phyloP scores from a whole-genome alignment of 2,329 filamentous ascomycete species.

The Endoconidiophora polonica region DNA sequence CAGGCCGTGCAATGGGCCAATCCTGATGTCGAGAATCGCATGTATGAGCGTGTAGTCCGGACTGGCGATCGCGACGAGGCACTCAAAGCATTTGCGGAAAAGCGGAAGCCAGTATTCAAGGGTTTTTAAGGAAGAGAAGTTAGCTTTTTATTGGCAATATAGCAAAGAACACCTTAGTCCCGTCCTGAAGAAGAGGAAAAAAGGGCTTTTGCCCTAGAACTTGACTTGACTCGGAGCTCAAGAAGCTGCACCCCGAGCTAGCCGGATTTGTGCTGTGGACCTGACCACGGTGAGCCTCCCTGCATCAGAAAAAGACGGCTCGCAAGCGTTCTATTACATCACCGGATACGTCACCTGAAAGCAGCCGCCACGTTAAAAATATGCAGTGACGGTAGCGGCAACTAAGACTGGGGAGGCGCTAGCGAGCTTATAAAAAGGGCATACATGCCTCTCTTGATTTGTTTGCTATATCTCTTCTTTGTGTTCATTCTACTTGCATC shows the following conservation, averaged over 20 bases:
- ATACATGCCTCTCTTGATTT: background rate
- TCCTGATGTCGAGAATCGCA: conserved; percentile 68
- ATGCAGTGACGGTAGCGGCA: background rate
- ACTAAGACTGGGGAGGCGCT: too few relatives aligned
- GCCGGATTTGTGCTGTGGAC: too few relatives aligned
- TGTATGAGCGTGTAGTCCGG: conserved; percentile 67
- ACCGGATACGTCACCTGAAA: conserved; percentile 5
- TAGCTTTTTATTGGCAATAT: background rate
- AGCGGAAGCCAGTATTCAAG: conserved; percentile 42
- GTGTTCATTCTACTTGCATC: background rate
- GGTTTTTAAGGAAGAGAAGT: conserved; percentile 25
- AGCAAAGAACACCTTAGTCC: background rate
- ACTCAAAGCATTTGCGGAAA: conserved; percentile 60
- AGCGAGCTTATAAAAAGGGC: too few relatives aligned
- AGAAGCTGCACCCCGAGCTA: too few relatives aligned
- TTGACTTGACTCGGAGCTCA: too few relatives aligned
- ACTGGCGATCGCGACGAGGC: conserved; percentile 85
- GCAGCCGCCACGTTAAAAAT: background rate
- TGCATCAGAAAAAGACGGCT: background rate
- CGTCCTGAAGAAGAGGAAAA: background rate
- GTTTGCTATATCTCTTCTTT: background rate
- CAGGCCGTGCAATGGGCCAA: conserved; percentile 57
- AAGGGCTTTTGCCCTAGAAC: too few relatives aligned
- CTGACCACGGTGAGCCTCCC: too few relatives aligned
- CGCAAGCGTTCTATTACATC: conserved; percentile 1